Percentiles rank a stretch among this genome's conserved stretches.
These are phyloP conservation scores for Mrakia blollopis DNA, from an alignment of 768 basidiomycete species.

Conservation along the genomic window DNA sequence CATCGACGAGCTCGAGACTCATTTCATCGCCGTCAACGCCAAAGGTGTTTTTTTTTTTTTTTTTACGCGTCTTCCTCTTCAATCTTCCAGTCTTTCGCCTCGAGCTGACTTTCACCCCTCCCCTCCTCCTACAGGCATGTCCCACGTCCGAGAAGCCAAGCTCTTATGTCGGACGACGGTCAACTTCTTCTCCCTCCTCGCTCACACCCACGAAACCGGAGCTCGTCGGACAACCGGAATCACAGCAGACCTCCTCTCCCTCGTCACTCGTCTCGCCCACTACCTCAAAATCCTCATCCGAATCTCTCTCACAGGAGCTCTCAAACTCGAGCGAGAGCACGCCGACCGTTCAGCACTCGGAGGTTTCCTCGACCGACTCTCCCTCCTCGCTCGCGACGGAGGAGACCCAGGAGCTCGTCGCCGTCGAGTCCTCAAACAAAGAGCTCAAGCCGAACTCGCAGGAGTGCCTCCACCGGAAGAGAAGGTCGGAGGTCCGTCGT, in stretches of 20 bases:
- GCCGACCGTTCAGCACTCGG: slow-evolving; percentile 75
- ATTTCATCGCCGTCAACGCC: slow-evolving; percentile 69
- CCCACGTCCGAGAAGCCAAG: slow-evolving; percentile 94
- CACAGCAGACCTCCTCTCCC: slow-evolving; percentile 92
- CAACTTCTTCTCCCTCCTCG: slow-evolving; percentile 91
- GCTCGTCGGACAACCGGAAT: slow-evolving; percentile 78
- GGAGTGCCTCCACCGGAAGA: slow-evolving; percentile 33
- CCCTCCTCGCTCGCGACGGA: slow-evolving; percentile 65
- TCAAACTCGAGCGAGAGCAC: slow-evolving; percentile 91
- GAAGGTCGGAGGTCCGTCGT: slow-evolving; percentile 19
- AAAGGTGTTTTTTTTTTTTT: slow-evolving; percentile 67
- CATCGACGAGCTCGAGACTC: slow-evolving; percentile 90
- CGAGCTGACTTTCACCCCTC: not conserved
- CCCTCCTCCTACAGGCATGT: slow-evolving; percentile 63
- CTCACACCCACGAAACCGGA: slow-evolving; percentile 90
- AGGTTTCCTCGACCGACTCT: slow-evolving; percentile 85
- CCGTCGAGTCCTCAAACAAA: slow-evolving; percentile 37
- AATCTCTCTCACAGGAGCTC: slow-evolving; percentile 89
- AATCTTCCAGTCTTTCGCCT: not conserved
- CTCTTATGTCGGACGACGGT: slow-evolving; percentile 99
- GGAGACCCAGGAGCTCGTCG: slow-evolving; percentile 43
- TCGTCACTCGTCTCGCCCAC: slow-evolving; percentile 98
- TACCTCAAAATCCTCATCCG: slow-evolving; percentile 99
- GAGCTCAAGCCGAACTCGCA: slow-evolving; percentile 26
- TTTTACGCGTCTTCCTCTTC: slow-evolving; percentile 23